Percentiles rank a stretch among this genome's conserved stretches.
Conservation (phyloP, 768 basidiomycete species). For the Rhizopogon salebrosus region DNA sequence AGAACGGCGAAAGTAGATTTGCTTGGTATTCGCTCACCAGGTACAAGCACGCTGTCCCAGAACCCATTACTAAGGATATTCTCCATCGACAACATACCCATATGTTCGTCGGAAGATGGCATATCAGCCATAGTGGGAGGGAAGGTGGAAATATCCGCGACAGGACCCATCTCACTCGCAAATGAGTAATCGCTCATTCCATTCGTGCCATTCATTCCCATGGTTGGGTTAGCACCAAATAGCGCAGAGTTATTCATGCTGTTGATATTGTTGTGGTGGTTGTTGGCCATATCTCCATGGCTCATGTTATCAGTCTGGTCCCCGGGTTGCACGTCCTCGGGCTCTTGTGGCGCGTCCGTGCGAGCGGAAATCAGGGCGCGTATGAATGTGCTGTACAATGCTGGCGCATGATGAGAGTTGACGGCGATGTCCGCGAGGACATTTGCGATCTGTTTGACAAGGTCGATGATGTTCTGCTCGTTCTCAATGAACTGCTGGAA, state of each 20-base stretch:
- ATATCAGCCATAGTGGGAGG: constrained; percentile 78
- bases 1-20: not conserved
- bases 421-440: constrained; percentile 73
- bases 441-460: constrained; percentile 79
- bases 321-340: constrained; percentile 26
- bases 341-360: constrained; percentile 25
- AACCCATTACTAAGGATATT: constrained; percentile 74
- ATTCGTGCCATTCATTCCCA: constrained; percentile 14
- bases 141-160: constrained; percentile 77
- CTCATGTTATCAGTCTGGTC: not conserved
- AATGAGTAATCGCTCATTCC: constrained; percentile 59
- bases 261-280: no score
- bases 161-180: constrained; percentile 81
- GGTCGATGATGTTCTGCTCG: constrained; percentile 62
- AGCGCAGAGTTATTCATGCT: constrained; percentile 9
- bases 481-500: constrained; percentile 73
- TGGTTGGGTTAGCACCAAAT: constrained; percentile 14
- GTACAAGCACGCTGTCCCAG: constrained; percentile 86
- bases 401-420: constrained; percentile 81
- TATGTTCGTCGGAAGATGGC: constrained; percentile 34
- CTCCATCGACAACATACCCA: constrained; percentile 70
- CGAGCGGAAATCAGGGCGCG: constrained; percentile 66
- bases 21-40: constrained; percentile 47
- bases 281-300: constrained; percentile 24
- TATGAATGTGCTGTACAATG: constrained; percentile 81